These are phyloP conservation scores for Raddia distichophylla DNA, from an alignment of 176 grass and related monocot genomes.

Conservation along the genomic window DNA sequence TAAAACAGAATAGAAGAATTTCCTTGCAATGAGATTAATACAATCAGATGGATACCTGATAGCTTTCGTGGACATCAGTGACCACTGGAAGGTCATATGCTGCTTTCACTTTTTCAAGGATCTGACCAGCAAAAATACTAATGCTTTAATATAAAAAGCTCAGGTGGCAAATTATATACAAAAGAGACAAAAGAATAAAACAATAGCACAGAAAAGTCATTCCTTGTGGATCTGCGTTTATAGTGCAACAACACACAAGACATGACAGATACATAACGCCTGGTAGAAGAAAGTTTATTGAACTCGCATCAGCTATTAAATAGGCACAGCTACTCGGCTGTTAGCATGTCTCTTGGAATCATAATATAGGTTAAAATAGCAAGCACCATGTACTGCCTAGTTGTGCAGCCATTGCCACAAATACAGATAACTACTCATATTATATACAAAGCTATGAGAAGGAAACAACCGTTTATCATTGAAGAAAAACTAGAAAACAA, in stretches of 20 bases:
- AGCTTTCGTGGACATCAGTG: conserved; percentile 95
- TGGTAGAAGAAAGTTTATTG: neutral
- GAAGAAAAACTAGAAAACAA: neutral
- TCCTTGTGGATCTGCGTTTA: neutral
- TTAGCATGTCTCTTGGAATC: neutral
- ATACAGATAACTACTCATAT: neutral
- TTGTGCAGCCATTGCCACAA: neutral
- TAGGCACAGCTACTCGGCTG: neutral
- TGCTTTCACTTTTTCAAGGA: conserved; percentile 91
- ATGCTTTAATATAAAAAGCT: neutral
- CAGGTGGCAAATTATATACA: neutral
- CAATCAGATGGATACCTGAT: conserved; percentile 59
- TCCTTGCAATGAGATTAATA: neutral
- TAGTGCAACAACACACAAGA: conserved; percentile 7
- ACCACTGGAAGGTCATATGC: conserved; percentile 82
- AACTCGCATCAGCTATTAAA: neutral
- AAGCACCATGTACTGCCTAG: neutral
- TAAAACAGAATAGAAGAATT: conserved; percentile 6
- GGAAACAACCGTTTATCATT: neutral
- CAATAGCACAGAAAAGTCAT: neutral
- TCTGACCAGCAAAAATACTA: conserved; percentile 50
- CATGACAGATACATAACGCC: neutral
- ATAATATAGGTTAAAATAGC: neutral
- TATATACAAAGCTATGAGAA: neutral
- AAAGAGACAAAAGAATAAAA: conserved; percentile 11